Evolutionary conservation across 352 stramenopile species (phyloP).

Genomic region (Poterioochromonas sp.): DNA sequence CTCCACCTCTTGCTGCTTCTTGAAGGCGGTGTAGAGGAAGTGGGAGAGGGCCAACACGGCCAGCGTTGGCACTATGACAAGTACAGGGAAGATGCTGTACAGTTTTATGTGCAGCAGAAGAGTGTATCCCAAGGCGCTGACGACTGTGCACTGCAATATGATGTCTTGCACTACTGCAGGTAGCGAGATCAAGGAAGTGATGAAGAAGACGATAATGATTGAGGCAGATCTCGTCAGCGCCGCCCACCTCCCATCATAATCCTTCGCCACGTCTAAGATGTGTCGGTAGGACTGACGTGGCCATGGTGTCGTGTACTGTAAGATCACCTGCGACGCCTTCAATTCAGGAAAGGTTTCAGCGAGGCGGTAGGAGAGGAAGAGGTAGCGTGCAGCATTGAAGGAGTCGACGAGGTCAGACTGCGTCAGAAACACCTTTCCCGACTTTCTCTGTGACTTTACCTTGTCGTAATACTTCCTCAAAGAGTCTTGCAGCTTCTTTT

Average conservation of each 20-base stretch:
- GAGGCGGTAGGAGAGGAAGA: constrained; percentile 27
- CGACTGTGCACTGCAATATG: not conserved
- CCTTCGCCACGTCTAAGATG: constrained; percentile 8
- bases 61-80: not conserved
- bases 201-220: not conserved
- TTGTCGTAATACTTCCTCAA: constrained; percentile 6
- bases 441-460: not conserved
- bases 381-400: constrained; percentile 28
- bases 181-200: not conserved
- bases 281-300: constrained; percentile 27
- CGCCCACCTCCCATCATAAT: constrained; percentile 3
- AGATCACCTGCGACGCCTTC: not conserved
- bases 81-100: not conserved
- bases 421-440: constrained; percentile 3
- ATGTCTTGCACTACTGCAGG: not conserved
- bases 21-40: no score
- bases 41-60: no score
- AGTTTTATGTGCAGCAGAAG: not conserved
- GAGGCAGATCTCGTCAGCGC: constrained; percentile 7
- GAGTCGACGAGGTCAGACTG: not conserved
- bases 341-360: constrained; percentile 14
- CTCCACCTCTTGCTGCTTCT: no score
- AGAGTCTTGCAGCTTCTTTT: constrained; percentile 8
- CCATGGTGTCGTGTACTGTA: constrained; percentile 19
- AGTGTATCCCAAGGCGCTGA: not conserved